Conservation (phyloP, 2,329 filamentous ascomycete genomes). For the Monosporascus sp. region DNA sequence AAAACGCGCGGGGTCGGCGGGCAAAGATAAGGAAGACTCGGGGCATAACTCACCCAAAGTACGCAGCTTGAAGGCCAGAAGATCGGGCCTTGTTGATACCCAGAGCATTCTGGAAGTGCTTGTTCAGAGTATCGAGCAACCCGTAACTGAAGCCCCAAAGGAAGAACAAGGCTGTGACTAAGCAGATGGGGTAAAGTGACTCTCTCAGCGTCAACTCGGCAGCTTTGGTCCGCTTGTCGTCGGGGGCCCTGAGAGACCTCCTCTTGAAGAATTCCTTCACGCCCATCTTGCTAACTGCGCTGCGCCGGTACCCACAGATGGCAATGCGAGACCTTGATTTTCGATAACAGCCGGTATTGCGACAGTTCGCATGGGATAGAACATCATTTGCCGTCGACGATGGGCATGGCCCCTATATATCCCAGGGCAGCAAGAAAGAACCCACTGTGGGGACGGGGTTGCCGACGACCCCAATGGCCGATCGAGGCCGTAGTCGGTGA, state of each 20-base stretch:
- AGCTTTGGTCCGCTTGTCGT: slow-evolving; percentile 44
- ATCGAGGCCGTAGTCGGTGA: too few species aligned
- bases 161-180: slow-evolving; percentile 63
- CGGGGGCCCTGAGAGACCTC: slow-evolving; percentile 34
- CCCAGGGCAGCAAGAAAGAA: too few species aligned
- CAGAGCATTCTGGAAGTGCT: slow-evolving; percentile 53
- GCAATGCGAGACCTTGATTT: too few species aligned
- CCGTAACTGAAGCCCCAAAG: slow-evolving; percentile 58
- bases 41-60: slow-evolving; percentile 48
- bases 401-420: too few species aligned
- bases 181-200: slow-evolving; percentile 59
- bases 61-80: slow-evolving; percentile 58
- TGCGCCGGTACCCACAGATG: too few species aligned
- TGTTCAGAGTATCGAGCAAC: slow-evolving; percentile 45
- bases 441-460: too few species aligned
- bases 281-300: slow-evolving; percentile 29
- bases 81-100: slow-evolving; percentile 51
- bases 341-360: too few species aligned
- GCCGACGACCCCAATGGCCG: too few species aligned
- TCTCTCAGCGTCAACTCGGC: slow-evolving; percentile 61
- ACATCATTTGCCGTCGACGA: too few species aligned
- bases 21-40: neutral
- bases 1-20: neutral
- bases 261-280: slow-evolving; percentile 39
- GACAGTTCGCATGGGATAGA: too few species aligned